Conservation (phyloP, 805 yeast species). For the Candida sonorensis region DNA sequence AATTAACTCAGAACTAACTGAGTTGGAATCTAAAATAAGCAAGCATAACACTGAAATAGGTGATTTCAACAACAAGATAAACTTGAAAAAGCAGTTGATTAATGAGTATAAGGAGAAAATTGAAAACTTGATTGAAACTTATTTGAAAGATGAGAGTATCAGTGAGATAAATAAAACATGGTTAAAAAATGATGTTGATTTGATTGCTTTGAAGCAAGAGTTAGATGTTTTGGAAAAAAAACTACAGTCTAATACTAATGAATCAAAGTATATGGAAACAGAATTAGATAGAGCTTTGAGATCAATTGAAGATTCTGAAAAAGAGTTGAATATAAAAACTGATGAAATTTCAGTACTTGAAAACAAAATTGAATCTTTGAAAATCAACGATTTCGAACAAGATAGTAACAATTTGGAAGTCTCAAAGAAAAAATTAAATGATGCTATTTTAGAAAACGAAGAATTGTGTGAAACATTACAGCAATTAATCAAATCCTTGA, state of each 20-base stretch:
- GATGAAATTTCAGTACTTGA: slow-evolving; percentile 4
- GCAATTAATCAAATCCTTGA: slow-evolving; percentile 12
- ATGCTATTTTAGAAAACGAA: slow-evolving; percentile 6
- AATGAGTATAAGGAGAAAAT: slow-evolving; percentile 23
- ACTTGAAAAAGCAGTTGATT: slow-evolving; percentile 11
- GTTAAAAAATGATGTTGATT: slow-evolving; percentile 33
- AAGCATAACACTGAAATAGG: slow-evolving; percentile 18
- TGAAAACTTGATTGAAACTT: slow-evolving; percentile 17
- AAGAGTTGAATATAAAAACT: slow-evolving; percentile 20
- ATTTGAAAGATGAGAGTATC: slow-evolving; percentile 10
- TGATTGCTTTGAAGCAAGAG: slow-evolving; percentile 40
- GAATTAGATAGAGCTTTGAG: slow-evolving; percentile 50
- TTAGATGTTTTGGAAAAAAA: slow-evolving; percentile 37
- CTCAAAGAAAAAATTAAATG: slow-evolving; percentile 6
- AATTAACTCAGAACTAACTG: slow-evolving; percentile 40
- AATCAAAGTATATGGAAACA: slow-evolving; percentile 53
- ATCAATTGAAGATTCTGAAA: slow-evolving; percentile 40
- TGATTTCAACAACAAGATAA: slow-evolving; percentile 12
- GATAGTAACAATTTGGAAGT: slow-evolving; percentile 4
- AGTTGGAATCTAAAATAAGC: slow-evolving; percentile 27
- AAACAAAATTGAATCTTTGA: slow-evolving; percentile 4
- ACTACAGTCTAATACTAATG: slow-evolving; percentile 44
- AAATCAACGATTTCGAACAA: slow-evolving; percentile 1
- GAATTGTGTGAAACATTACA: slow-evolving; percentile 9
- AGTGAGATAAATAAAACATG: slow-evolving; percentile 12